These are phyloP conservation scores for Chytriomyces sp. DNA, from an alignment of 192 early-diverging fungal species.

Conservation along the genomic window DNA sequence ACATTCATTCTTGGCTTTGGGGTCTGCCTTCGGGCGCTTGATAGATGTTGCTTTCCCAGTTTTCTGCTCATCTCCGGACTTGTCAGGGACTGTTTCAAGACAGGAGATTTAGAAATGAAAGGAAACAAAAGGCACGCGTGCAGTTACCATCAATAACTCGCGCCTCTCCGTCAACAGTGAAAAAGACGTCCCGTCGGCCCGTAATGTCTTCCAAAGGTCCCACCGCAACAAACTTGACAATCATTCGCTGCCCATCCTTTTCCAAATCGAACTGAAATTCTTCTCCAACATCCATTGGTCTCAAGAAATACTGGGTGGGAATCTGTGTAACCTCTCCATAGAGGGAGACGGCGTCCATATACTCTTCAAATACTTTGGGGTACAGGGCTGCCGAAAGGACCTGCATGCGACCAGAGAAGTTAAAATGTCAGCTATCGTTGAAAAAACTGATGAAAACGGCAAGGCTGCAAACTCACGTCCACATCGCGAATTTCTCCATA, in stretches of 20 bases:
- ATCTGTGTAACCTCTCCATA: conserved; percentile 89
- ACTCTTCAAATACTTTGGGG: conserved; percentile 92
- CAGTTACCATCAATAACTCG: conserved; percentile 75
- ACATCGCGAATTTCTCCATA: conserved; percentile 86
- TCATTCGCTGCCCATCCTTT: conserved; percentile 81
- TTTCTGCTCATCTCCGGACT: conserved; percentile 16
- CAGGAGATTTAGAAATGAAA: not conserved
- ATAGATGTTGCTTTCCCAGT: conserved; percentile 44
- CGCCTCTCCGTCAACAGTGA: conserved; percentile 93
- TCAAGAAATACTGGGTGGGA: conserved; percentile 90
- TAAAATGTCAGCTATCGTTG: not conserved
- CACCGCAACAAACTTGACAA: conserved; percentile 88
- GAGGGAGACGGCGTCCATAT: conserved; percentile 69
- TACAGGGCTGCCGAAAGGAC: conserved; percentile 89
- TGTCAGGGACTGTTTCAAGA: conserved; percentile 37
- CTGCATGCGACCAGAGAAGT: conserved; percentile 46
- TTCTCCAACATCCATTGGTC: conserved; percentile 83
- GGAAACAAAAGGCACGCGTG: conserved; percentile 51
- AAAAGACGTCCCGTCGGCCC: conserved; percentile 89
- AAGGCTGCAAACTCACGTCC: conserved; percentile 42
- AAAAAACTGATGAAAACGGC: not conserved
- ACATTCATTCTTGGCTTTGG: conserved; percentile 77
- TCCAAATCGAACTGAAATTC: conserved; percentile 88
- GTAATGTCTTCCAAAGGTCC: conserved; percentile 80
- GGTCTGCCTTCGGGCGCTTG: conserved; percentile 72